phyloP scores from a whole-genome alignment of 2,329 filamentous ascomycete genomes.

The Beauveria medogensis region DNA sequence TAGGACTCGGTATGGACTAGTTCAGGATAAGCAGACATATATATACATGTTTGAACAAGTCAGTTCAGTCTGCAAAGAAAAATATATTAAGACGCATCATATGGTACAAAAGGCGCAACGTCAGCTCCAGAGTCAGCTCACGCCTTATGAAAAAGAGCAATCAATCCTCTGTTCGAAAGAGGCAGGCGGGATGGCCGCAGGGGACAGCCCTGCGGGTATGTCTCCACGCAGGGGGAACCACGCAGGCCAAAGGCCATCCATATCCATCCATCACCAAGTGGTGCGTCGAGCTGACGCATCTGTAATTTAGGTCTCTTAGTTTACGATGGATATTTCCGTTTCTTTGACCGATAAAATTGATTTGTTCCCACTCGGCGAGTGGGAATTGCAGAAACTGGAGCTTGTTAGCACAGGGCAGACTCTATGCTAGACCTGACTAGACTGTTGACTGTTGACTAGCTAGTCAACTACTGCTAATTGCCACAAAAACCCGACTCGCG shows the following conservation, averaged over 20 bases:
- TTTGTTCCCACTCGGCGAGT: background rate
- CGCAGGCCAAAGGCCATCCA: background rate
- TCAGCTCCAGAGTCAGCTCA: background rate
- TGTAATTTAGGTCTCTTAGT: background rate
- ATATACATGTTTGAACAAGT: background rate
- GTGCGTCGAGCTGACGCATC: background rate
- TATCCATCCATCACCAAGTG: background rate
- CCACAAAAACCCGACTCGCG: background rate
- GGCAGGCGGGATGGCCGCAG: constrained; percentile 8
- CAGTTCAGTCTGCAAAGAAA: background rate
- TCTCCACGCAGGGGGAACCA: background rate
- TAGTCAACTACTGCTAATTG: background rate
- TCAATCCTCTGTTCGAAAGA: background rate
- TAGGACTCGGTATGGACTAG: background rate
- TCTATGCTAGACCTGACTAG: background rate
- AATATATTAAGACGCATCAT: background rate
- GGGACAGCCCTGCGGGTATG: background rate
- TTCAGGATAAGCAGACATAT: background rate
- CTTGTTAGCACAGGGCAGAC: background rate
- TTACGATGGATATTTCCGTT: background rate
- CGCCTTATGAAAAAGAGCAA: background rate
- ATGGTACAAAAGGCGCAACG: background rate
- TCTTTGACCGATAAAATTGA: background rate
- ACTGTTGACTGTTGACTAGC: background rate
- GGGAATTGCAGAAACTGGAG: background rate